Conservation (phyloP, 1,139 yeast genomes). For the Lodderomyces orthopsilosis region DNA sequence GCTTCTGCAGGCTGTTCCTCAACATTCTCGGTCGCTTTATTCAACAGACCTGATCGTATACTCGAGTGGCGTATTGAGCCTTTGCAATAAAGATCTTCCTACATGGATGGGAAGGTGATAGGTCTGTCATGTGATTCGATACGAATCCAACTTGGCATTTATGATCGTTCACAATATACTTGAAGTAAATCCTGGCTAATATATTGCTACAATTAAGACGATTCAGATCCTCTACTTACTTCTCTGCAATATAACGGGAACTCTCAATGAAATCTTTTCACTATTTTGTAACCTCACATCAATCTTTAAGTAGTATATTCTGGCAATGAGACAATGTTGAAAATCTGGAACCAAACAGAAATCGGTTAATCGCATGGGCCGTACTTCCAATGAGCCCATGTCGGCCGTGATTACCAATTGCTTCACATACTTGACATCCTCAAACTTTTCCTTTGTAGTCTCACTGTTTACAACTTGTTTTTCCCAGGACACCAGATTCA, state of each 20-base stretch:
- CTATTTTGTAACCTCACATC: slow-evolving; percentile 28
- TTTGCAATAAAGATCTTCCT: no score
- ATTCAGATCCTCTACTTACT: no score
- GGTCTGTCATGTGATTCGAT: no score
- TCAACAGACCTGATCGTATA: no score
- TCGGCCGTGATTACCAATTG: slow-evolving; percentile 14
- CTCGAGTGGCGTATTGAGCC: no score
- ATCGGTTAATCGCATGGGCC: slow-evolving; percentile 16
- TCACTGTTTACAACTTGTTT: slow-evolving; percentile 6
- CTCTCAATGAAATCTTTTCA: slow-evolving; percentile 26
- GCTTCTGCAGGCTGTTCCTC: no score
- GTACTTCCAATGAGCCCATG: slow-evolving; percentile 13
- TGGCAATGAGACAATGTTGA: slow-evolving; percentile 34
- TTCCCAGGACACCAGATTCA: slow-evolving; percentile 9
- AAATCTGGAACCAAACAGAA: slow-evolving; percentile 40
- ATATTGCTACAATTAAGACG: no score
- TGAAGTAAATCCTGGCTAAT: no score
- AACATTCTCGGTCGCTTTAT: no score
- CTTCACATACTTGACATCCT: slow-evolving; percentile 11
- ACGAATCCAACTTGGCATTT: no score
- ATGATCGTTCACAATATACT: no score
- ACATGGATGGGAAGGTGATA: no score
- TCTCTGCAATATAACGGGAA: slow-evolving; percentile 30
- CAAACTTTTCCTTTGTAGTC: slow-evolving; percentile 1
- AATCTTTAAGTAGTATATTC: slow-evolving; percentile 35